Evolutionary conservation across 768 basidiomycete species (phyloP), one percentile per base, ranked within the genome.

Genomic region (Collybiopsis luxurians): DNA sequence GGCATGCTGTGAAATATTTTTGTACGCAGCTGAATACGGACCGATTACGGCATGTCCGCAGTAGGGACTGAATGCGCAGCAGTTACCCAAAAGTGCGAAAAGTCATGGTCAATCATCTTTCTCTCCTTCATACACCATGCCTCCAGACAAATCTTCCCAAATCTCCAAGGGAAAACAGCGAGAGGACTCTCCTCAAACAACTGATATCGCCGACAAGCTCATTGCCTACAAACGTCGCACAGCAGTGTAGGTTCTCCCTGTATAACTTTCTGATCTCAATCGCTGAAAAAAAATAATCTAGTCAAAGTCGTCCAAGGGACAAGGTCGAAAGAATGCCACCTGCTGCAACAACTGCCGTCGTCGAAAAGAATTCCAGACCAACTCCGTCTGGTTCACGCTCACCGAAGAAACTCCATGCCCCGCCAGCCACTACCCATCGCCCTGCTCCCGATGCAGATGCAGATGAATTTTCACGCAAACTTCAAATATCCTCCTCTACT

Each of bases 401-500:
- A 30, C 61, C 63, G 54, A 68, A 68, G 50, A 55, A 55, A 51
- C 67, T 75, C 6, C 72, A 74, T 44, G 56, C 65, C 42, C 66
- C 74, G 43, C 70, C 73, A 49, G 62, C 71, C 60, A 46, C 72
- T 55, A 66, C 74, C 23, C 72, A 74, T 51, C 72, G 71, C 49
- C 57, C 68, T 34, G 54, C 56, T 56, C 70, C 67, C 30, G 54
- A 88, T 50, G 77, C 86, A 6, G 87, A 89, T 68, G 77, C 81
- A 44, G 87, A 85, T 61, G 88, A 89, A 52, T 91, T 91, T 66
- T 85, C 83, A 43, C 84, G 89, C 23, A 74, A 79, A 31, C 80
- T 91, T 64, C 86, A 81, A 67, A 86, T 90, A 19, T 88, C 89
- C 4, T 51, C 50, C 23, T 70, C n/a, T n/a, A n/a, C n/a, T n/a